A percentile compares a stretch with the other conserved stretches of the same genome.
Conservation (phyloP, 2,329 filamentous ascomycete species). For the Aspergillus sergii region DNA sequence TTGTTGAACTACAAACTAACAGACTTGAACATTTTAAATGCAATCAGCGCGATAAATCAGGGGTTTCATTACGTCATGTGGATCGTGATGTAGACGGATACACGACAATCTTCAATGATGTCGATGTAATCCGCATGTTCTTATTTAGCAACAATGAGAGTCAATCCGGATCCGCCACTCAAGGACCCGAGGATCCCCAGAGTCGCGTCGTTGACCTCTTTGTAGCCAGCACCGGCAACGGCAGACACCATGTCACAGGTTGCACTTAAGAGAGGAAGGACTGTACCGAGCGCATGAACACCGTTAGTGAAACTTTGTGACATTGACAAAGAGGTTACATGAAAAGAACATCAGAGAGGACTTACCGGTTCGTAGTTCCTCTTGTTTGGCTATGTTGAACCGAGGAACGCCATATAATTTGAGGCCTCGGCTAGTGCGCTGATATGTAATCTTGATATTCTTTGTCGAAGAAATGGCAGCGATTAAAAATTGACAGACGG, state of each 20-base stretch:
- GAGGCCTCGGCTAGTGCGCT: not conserved
- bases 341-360: not conserved
- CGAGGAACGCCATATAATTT: not conserved
- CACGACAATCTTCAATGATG: not conserved
- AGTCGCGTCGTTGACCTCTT: not conserved
- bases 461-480: not conserved
- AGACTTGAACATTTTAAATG: not conserved
- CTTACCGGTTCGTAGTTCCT: not conserved
- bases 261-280: not conserved
- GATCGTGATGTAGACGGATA: not conserved
- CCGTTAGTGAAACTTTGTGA: not conserved
- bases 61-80: not conserved
- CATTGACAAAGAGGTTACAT: not conserved
- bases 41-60: not conserved
- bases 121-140: not conserved
- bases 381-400: not conserved
- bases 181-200: not conserved
- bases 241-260: not conserved
- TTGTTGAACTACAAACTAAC: not conserved
- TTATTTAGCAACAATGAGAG: not conserved
- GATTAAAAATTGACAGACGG: not conserved
- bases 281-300: not conserved
- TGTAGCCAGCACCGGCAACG: not conserved
- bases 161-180: not conserved
- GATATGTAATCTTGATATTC: not conserved